A percentile compares a stretch with the other conserved stretches of the same genome.
These are phyloP conservation scores for Boletellus dicymbophilus DNA, from an alignment of 1,284 basidiomycete genomes.

Conservation along the genomic window DNA sequence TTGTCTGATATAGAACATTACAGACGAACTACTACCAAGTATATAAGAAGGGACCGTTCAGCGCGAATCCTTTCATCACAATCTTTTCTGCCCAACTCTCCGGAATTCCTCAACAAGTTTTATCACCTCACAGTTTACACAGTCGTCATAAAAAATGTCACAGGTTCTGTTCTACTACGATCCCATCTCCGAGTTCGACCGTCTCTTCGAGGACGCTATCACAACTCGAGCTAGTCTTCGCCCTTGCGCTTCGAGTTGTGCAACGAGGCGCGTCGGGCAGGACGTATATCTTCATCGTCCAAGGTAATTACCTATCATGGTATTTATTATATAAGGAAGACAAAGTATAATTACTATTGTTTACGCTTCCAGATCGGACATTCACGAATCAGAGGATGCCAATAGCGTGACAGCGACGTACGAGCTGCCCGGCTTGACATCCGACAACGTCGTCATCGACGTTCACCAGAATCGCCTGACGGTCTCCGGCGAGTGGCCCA, in stretches of 20 bases:
- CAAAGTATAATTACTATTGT: not conserved
- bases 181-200: slow-evolving; percentile 3
- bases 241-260: not conserved
- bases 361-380: slow-evolving; percentile 28
- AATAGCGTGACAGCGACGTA: slow-evolving; percentile 41
- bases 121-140: not conserved
- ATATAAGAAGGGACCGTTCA: not conserved
- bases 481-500: slow-evolving; percentile 36
- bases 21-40: not conserved
- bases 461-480: slow-evolving; percentile 39
- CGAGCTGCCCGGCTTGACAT: slow-evolving; percentile 45
- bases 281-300: no score
- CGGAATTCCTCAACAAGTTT: not conserved
- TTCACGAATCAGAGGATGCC: slow-evolving; percentile 35
- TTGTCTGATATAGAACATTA: slow-evolving; percentile 1
- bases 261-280: not conserved
- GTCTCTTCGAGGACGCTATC: slow-evolving; percentile 14
- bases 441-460: slow-evolving; percentile 41
- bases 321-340: not conserved
- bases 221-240: not conserved
- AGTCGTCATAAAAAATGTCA: slow-evolving; percentile 13
- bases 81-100: not conserved
- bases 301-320: not conserved
- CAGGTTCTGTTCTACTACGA: slow-evolving; percentile 7
- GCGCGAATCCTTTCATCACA: not conserved